Evolutionary conservation across 108 stramenopile species (phyloP).

Genomic region (Pseudonitzschia pungens): DNA sequence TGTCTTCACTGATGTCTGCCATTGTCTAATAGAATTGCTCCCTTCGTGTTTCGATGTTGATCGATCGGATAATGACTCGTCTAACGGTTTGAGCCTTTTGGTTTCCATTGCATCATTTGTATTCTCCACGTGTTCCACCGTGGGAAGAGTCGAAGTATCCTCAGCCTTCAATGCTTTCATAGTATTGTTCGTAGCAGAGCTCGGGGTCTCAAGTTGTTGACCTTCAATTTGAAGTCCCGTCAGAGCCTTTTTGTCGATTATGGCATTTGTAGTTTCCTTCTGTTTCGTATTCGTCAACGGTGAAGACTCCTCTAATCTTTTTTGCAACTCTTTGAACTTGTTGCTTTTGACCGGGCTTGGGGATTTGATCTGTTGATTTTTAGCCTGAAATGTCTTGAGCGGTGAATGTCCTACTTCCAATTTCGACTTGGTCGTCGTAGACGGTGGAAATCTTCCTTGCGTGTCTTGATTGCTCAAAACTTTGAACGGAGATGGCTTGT

Average conservation of each 20-base stretch:
- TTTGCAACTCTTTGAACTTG: background rate
- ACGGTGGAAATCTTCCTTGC: background rate
- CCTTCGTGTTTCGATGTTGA: background rate
- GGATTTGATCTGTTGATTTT: slow-evolving; percentile 4
- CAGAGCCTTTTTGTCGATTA: background rate
- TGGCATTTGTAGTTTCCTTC: background rate
- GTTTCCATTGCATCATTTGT: background rate
- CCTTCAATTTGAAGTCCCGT: background rate
- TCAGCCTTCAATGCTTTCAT: background rate
- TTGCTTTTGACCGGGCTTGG: background rate
- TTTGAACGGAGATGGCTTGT: slow-evolving; percentile 12
- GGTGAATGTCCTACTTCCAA: slow-evolving; percentile 2
- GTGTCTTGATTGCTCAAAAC: slow-evolving; percentile 4
- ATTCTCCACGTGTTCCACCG: background rate
- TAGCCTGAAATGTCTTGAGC: slow-evolving; percentile 25
- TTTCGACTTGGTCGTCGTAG: background rate
- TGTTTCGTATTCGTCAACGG: background rate
- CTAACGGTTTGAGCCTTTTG: background rate
- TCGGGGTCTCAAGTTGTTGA: background rate
- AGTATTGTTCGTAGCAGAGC: background rate
- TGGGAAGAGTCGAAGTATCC: background rate
- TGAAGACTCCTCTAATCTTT: background rate
- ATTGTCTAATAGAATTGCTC: too few species aligned
- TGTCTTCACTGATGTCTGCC: background rate
- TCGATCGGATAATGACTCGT: background rate